Evolutionary conservation across 176 grass and related monocot species (phyloP).

Genomic region (Carex scoparia): DNA sequence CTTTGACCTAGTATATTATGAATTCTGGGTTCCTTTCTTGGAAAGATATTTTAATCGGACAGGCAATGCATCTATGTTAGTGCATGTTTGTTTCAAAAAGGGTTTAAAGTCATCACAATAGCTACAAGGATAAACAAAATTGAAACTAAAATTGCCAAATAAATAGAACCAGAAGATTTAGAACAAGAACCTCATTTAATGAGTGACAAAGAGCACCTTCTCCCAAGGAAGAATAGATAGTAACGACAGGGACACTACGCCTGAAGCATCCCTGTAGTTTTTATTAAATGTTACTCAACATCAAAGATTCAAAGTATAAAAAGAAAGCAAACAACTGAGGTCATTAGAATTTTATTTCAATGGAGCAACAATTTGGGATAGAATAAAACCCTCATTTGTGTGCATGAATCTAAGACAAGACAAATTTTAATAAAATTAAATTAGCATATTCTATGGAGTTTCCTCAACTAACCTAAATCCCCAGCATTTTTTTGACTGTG

Average conservation of each 20-base stretch:
- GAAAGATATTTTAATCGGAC: background rate
- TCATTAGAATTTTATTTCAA: background rate
- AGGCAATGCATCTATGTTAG: background rate
- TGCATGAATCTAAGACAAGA: background rate
- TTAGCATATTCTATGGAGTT: background rate
- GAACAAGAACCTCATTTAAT: slow-evolving; percentile 68
- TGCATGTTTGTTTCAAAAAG: background rate
- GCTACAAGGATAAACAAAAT: background rate
- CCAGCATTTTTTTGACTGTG: background rate
- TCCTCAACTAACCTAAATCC: background rate
- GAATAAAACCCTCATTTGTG: background rate
- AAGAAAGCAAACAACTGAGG: background rate
- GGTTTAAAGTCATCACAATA: background rate
- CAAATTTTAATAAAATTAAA: background rate
- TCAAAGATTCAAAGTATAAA: background rate
- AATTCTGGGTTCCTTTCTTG: background rate
- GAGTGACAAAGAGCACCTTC: slow-evolving; percentile 89
- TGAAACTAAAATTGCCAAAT: slow-evolving; percentile 1
- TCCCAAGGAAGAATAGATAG: slow-evolving; percentile 93
- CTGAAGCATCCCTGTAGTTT: slow-evolving; percentile 80
- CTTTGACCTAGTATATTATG: background rate
- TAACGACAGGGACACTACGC: slow-evolving; percentile 68
- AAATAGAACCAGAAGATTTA: slow-evolving; percentile 15
- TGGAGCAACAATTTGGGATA: background rate
- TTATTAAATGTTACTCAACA: background rate